phyloP scores from a whole-genome alignment of 768 basidiomycete species.

The Agaricus blazei region DNA sequence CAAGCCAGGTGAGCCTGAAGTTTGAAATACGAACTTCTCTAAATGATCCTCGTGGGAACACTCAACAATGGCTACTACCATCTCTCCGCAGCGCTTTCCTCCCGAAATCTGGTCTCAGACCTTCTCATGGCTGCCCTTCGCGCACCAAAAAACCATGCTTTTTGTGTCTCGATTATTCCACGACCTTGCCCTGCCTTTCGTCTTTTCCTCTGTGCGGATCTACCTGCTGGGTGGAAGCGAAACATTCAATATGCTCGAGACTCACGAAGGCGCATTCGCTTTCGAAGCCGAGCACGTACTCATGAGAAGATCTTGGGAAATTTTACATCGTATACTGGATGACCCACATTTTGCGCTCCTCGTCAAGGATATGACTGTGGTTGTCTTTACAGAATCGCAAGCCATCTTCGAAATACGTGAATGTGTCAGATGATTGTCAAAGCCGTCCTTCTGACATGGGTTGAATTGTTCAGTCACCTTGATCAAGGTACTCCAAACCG shows the following conservation, averaged over 20 bases:
- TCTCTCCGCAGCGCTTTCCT: conserved; percentile 20
- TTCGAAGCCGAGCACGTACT: conserved; percentile 23
- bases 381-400: conserved; percentile 28
- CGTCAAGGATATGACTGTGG: conserved; percentile 31
- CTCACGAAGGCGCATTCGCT: conserved; percentile 21
- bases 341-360: conserved; percentile 28
- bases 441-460: neutral
- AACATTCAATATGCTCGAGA: conserved; percentile 25
- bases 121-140: conserved; percentile 22
- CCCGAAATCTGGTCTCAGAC: conserved; percentile 35
- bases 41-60: too few relatives aligned
- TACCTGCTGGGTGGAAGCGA: conserved; percentile 28
- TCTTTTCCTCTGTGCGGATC: conserved; percentile 32
- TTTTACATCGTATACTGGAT: conserved; percentile 30
- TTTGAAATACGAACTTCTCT: too few relatives aligned
- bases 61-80: conserved; percentile 2
- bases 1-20: too few relatives aligned
- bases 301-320: conserved; percentile 34
- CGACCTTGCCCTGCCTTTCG: conserved; percentile 24
- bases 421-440: conserved; percentile 6
- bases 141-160: conserved; percentile 21
- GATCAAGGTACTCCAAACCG: conserved; percentile 24
- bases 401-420: conserved; percentile 32
- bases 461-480: conserved; percentile 23
- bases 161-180: conserved; percentile 32